Percentiles rank a stretch among this genome's conserved stretches.
Evolutionary conservation across 75 land plant species (phyloP).

Genomic region (Chamaecyparis obtusa): DNA sequence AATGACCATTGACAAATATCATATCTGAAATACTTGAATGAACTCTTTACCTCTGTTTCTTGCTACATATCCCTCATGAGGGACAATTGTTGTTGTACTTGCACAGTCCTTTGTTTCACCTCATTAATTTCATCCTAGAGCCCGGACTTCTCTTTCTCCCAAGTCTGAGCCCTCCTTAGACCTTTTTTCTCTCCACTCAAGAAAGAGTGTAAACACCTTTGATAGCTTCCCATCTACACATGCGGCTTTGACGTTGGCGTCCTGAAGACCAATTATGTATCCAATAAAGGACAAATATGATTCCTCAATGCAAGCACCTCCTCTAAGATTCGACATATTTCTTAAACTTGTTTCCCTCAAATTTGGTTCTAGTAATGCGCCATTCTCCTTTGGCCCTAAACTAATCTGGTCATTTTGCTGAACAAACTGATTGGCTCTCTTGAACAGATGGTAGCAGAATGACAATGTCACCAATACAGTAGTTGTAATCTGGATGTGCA

Average conservation of each 20-base stretch:
- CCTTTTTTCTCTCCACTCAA: not conserved
- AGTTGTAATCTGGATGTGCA: conserved; percentile 79
- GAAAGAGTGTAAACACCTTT: conserved; percentile 40
- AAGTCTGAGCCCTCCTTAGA: too few species aligned
- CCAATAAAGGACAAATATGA: conserved; percentile 88
- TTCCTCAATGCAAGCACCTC: not conserved
- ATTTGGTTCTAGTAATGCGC: not conserved
- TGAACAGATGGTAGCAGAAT: conserved; percentile 27
- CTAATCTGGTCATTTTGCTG: not conserved
- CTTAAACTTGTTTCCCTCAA: not conserved
- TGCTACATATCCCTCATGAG: too few species aligned
- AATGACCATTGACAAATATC: too few species aligned
- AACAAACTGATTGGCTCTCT: not conserved
- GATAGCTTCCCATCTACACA: conserved; percentile 94
- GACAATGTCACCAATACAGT: conserved; percentile 77
- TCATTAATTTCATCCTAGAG: too few species aligned
- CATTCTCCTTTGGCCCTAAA: not conserved
- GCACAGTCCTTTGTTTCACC: too few species aligned
- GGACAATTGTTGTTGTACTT: too few species aligned
- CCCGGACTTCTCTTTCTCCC: too few species aligned
- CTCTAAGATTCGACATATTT: not conserved
- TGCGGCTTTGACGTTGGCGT: conserved; percentile 91
- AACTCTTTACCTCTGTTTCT: too few species aligned
- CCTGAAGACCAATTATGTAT: conserved; percentile 72
- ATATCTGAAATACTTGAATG: too few species aligned